Base-by-base conservation (phyloP, 176 grass and related monocot species). In the Hsuehochloa calcarea region DNA sequence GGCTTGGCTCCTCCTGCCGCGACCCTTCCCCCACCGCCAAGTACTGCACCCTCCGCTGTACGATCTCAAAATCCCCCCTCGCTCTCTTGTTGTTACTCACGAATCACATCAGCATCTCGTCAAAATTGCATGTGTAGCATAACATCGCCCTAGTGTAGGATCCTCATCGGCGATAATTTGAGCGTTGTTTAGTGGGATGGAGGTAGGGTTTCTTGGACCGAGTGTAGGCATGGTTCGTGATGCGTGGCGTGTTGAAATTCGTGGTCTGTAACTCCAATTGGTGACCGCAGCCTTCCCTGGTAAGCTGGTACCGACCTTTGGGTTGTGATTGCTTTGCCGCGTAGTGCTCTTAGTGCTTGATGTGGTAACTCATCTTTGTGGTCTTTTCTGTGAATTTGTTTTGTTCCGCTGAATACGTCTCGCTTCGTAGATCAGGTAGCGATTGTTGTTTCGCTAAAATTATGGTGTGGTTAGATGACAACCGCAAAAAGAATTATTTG, bases 1-100 rank as follows among this genome's bases (percentile, higher is more conserved):
- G 83, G 52, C 58, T 95, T 70, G 93, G 93, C 2, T 84, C 88
- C 59, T 90, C 90, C 70, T 92, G 81, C 51, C 52, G 78, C 29
- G 83, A 95, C 44, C 83, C 85, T 35, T 86, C 88, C 19, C 78
- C 88, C 29, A 75, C 90, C 45, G 65, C 84, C 41, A 95, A 95
- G 80, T 95, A 90, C 81, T 88, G 91, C 72, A 90, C 88, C 35
- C 91, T 93, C 63, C 90, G 90, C 52, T 92, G 90, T 92, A 89
- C 74, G 87, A 71, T 82, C 56, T 70, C 68, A 31, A 31, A 39
- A 52, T 65, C 44, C n/a, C 51, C 2, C 45, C 20, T 62, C 43
- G 50, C 13, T 34, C 51, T 20, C 16, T 16, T 47, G 14, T 50
- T 64, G 11, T 23, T 56, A 38, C 20, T 49, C 50, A 15, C 38